Conservation (phyloP, 2,329 filamentous ascomycete genomes). For the Colletotrichum lupini region DNA sequence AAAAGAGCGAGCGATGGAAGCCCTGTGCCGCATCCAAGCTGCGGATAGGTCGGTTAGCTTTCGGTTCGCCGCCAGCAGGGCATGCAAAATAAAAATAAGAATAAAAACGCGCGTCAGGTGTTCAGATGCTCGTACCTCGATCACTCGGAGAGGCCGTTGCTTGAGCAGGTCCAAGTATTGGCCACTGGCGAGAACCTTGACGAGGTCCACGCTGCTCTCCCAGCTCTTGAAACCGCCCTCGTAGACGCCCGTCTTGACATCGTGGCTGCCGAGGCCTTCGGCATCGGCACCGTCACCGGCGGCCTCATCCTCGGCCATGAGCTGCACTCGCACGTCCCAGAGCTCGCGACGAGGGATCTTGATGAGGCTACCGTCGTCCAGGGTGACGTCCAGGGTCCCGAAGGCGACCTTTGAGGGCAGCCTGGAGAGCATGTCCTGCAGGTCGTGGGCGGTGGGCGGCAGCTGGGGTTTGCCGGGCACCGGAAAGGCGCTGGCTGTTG, state of each 20-base stretch:
- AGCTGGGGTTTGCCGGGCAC: conserved; percentile 71
- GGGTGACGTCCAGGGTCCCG: conserved; percentile 67
- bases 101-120: conserved; percentile 10
- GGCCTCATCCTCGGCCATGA: conserved; percentile 77
- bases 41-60: conserved; percentile 40
- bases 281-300: conserved; percentile 50
- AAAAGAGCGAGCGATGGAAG: conserved; percentile 79
- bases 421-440: conserved; percentile 62
- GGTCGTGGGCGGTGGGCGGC: conserved; percentile 61
- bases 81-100: too few relatives aligned
- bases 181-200: conserved; percentile 69
- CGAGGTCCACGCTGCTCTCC: conserved; percentile 86
- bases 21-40: conserved; percentile 84
- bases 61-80: neutral
- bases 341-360: conserved; percentile 78
- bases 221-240: conserved; percentile 91
- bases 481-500: conserved; percentile 64
- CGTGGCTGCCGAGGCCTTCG: conserved; percentile 72
- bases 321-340: conserved; percentile 83
- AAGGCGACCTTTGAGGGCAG: conserved; percentile 83
- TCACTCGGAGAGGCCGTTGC: conserved; percentile 53
- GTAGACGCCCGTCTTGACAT: conserved; percentile 85
- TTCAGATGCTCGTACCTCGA: conserved; percentile 60
- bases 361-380: conserved; percentile 66
- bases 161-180: conserved; percentile 47